These are phyloP conservation scores for Madurella mycetomatis DNA, from an alignment of 2,329 filamentous ascomycete species.

Conservation along the genomic window DNA sequence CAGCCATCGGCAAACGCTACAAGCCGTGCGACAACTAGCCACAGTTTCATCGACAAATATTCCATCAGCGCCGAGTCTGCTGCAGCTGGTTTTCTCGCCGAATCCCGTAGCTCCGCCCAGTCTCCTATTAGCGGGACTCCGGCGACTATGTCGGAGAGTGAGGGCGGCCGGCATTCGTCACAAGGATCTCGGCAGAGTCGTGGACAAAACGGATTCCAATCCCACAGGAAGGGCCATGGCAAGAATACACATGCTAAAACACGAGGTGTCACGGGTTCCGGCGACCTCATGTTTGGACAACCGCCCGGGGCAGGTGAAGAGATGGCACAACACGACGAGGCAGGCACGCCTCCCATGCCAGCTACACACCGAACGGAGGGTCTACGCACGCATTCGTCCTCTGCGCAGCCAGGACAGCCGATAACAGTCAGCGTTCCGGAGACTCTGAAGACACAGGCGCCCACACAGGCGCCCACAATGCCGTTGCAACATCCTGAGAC, in stretches of 20 bases:
- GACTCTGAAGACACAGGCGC: neutral
- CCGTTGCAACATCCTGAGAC: constrained; percentile 9
- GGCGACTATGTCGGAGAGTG: constrained; percentile 7
- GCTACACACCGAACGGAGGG: constrained; percentile 28
- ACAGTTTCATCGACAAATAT: neutral
- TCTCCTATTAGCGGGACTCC: constrained; percentile 2
- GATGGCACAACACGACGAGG: constrained; percentile 28
- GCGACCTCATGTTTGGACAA: constrained; percentile 16
- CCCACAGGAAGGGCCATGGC: constrained; percentile 15
- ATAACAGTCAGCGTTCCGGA: constrained; percentile 4
- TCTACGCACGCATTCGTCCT: constrained; percentile 28
- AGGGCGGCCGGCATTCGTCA: constrained; percentile 16
- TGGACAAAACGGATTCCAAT: constrained; percentile 13
- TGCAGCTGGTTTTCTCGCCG: neutral
- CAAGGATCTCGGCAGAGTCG: constrained; percentile 12
- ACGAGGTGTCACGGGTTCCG: constrained; percentile 5
- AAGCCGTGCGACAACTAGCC: neutral
- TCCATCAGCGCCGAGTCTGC: neutral
- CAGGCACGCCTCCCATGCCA: constrained; percentile 33
- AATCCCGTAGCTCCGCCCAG: neutral
- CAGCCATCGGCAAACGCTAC: neutral
- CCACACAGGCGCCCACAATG: neutral
- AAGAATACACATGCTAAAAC: constrained; percentile 14
- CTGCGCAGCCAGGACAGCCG: constrained; percentile 10
- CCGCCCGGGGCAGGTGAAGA: constrained; percentile 27